phyloP scores from a whole-genome alignment of 345 rosid species.

The Salix arbutifolia region DNA sequence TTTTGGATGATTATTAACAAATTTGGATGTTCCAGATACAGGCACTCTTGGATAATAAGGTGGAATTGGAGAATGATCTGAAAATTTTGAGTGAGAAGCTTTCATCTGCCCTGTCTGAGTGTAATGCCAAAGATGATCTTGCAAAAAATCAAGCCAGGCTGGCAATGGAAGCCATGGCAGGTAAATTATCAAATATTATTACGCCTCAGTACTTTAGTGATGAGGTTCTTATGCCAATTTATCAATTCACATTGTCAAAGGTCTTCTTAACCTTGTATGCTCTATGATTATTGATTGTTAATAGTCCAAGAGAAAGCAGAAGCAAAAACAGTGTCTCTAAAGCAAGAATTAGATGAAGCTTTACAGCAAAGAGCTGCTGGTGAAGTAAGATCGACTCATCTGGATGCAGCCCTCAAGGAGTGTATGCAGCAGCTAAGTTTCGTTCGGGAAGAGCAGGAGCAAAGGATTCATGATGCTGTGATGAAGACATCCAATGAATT shows the following conservation, averaged over 20 bases:
- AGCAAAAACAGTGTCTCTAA: conserved; percentile 49
- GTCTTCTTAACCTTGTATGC: not conserved
- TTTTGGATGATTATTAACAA: not conserved
- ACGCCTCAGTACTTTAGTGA: not conserved
- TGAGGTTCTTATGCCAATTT: not conserved
- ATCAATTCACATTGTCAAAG: not conserved
- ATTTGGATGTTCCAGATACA: conserved; percentile 33
- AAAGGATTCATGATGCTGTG: conserved; percentile 72
- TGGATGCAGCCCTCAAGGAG: conserved; percentile 74
- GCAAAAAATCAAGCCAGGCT: conserved; percentile 48
- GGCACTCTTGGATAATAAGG: conserved; percentile 43
- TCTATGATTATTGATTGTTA: conserved; percentile 9
- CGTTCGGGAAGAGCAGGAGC: conserved; percentile 80
- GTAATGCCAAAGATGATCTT: conserved; percentile 46
- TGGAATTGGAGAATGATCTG: conserved; percentile 53
- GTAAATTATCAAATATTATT: conserved; percentile 31
- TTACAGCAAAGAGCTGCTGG: conserved; percentile 42
- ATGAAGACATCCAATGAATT: conserved; percentile 55
- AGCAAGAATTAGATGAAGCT: conserved; percentile 55
- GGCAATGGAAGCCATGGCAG: conserved; percentile 52
- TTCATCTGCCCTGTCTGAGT: conserved; percentile 45
- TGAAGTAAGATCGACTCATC: conserved; percentile 50
- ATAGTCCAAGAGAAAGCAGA: conserved; percentile 67
- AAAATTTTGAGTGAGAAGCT: conserved; percentile 50
- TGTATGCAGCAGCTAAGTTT: conserved; percentile 75